Percentiles rank a stretch among this genome's conserved stretches.
phyloP scores from a whole-genome alignment of 257 asterid genomes.

The Galeopsis tetrahit region DNA sequence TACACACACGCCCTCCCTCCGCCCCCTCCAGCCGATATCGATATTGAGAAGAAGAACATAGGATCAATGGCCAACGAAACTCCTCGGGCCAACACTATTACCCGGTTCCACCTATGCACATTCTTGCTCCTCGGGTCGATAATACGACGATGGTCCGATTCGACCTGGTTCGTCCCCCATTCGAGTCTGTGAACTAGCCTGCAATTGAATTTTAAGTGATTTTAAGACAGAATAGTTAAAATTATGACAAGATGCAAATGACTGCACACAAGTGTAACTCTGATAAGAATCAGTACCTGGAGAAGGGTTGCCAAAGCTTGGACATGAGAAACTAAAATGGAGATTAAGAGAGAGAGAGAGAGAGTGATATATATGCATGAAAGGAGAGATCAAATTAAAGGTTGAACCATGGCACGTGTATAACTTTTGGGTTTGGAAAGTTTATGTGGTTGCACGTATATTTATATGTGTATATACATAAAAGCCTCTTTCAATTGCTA shows the following conservation, averaged over 20 bases:
- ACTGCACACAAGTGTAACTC: no score
- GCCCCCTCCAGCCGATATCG: conserved; percentile 29
- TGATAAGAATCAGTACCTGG: no score
- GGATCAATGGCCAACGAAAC: conserved; percentile 67
- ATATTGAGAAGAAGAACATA: conserved; percentile 56
- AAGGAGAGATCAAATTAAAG: not conserved
- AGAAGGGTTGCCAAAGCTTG: not conserved
- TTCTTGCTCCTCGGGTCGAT: conserved; percentile 59
- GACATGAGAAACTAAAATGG: conserved; percentile 1
- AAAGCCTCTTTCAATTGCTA: no score
- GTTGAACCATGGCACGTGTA: not conserved
- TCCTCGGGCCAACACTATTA: conserved; percentile 62
- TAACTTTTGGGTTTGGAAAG: not conserved
- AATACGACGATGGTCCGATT: conserved; percentile 34
- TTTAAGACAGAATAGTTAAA: no score
- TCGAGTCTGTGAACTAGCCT: not conserved
- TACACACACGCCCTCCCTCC: conserved; percentile 53
- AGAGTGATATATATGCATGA: not conserved
- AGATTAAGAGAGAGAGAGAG: not conserved
- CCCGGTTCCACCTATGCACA: conserved; percentile 64
- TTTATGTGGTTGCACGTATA: not conserved
- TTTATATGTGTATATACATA: no score
- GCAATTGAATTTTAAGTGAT: no score
- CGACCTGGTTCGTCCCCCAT: conserved; percentile 15
- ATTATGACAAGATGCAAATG: no score